A percentile compares a stretch with the other conserved stretches of the same genome.
These are phyloP conservation scores for Ceratocystis huliohia DNA, from an alignment of 2,329 filamentous ascomycete genomes.

Conservation along the genomic window DNA sequence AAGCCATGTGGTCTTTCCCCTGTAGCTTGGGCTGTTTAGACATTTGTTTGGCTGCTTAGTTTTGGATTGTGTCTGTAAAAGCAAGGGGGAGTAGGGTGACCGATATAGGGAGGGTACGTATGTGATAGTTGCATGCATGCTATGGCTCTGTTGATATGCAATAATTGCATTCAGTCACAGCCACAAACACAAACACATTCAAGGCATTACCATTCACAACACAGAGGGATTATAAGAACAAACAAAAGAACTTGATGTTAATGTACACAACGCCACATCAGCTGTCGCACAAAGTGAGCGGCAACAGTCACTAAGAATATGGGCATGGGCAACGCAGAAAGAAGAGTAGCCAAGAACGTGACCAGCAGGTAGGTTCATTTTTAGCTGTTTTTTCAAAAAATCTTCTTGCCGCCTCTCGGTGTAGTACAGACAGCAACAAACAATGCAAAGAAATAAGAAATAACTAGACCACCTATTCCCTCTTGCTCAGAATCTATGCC, in stretches of 20 bases:
- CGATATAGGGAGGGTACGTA: too few species aligned
- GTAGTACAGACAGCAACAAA: neutral
- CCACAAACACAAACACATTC: too few species aligned
- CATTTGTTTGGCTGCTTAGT: neutral
- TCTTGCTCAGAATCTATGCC: constrained; percentile 15
- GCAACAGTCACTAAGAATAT: constrained; percentile 13
- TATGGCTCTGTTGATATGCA: too few species aligned
- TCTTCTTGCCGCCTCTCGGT: neutral
- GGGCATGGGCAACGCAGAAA: neutral
- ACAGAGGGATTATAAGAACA: too few species aligned
- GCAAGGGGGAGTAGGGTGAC: neutral
- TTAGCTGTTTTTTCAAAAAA: too few species aligned
- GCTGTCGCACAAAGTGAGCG: neutral
- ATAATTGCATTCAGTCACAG: too few species aligned
- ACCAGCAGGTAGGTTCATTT: too few species aligned
- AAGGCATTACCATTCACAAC: too few species aligned
- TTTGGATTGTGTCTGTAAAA: neutral
- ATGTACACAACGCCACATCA: neutral
- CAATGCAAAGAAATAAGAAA: constrained; percentile 12
- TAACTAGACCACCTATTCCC: constrained; percentile 7
- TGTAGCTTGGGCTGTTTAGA: neutral
- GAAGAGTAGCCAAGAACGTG: neutral
- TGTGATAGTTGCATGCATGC: too few species aligned
- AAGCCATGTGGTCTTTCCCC: neutral
- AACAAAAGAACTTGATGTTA: too few species aligned